Evolutionary conservation across 2,329 filamentous ascomycete species (phyloP).

Genomic region (Pseudocercospora fuligena): DNA sequence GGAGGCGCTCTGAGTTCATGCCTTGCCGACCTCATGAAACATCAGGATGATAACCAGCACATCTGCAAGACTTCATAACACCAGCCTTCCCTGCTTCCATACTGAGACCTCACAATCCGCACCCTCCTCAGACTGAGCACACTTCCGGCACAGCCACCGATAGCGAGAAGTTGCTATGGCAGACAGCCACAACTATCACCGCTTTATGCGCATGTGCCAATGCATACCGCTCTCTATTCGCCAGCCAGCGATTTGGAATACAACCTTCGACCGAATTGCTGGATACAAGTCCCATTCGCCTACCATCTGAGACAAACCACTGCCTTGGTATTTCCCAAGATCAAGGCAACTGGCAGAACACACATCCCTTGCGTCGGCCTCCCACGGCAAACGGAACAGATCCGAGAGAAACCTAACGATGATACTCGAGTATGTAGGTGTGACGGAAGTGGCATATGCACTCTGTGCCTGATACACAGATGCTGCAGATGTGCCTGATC

Average conservation of each 20-base stretch:
- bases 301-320: background rate
- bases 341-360: background rate
- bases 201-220: background rate
- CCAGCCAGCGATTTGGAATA: background rate
- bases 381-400: slow-evolving; percentile 1
- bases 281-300: background rate
- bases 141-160: background rate
- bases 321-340: background rate
- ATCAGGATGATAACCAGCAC: background rate
- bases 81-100: background rate
- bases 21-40: background rate
- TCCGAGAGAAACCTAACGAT: background rate
- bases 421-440: slow-evolving; percentile 1
- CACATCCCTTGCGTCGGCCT: slow-evolving; percentile 2
- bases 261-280: background rate
- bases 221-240: background rate
- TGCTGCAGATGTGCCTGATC: background rate
- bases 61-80: background rate
- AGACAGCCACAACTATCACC: background rate
- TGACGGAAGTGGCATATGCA: slow-evolving; percentile 12
- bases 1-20: background rate
- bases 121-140: background rate
- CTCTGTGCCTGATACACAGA: background rate
- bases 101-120: background rate
- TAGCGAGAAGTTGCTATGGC: background rate